Conservation (phyloP, 352 stramenopile genomes). For the Phytophthora pini region DNA sequence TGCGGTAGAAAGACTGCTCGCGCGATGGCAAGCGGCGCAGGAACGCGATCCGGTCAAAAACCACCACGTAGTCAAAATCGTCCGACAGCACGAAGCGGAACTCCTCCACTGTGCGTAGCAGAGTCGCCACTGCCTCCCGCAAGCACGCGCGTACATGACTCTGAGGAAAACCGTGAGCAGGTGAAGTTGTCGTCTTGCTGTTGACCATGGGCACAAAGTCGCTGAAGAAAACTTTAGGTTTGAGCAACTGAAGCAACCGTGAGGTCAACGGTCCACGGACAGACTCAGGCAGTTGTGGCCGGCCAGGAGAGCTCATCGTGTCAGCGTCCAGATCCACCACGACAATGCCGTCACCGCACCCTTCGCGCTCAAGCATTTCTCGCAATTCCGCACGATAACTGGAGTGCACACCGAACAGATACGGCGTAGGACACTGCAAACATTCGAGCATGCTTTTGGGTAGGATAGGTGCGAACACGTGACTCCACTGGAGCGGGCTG, state of each 20-base stretch:
- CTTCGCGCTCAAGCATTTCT: conserved; percentile 78
- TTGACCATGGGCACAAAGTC: conserved; percentile 74
- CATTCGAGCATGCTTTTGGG: conserved; percentile 84
- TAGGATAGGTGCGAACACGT: conserved; percentile 86
- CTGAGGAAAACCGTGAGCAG: conserved; percentile 57
- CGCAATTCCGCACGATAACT: conserved; percentile 71
- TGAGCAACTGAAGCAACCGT: conserved; percentile 68
- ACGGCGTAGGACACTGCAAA: conserved; percentile 86
- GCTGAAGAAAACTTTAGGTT: conserved; percentile 79
- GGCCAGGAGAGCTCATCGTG: conserved; percentile 52
- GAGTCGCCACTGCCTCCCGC: conserved; percentile 49
- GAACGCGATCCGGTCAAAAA: conserved; percentile 84
- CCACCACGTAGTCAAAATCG: conserved; percentile 88
- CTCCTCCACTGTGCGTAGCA: conserved; percentile 69
- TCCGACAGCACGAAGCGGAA: conserved; percentile 88
- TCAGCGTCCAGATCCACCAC: conserved; percentile 78
- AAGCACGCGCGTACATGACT: conserved; percentile 69
- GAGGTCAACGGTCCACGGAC: conserved; percentile 51
- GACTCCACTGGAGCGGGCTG: conserved; percentile 81
- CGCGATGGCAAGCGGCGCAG: conserved; percentile 52
- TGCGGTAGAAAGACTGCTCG: conserved; percentile 77
- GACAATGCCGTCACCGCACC: conserved; percentile 75
- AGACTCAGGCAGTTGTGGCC: conserved; percentile 53
- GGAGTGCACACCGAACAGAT: conserved; percentile 85
- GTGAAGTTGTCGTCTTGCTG: conserved; percentile 36